Percentiles rank a stretch among this genome's conserved stretches.
Conservation (phyloP, 371 early-diverging fungal species). For the Circinella minor region DNA sequence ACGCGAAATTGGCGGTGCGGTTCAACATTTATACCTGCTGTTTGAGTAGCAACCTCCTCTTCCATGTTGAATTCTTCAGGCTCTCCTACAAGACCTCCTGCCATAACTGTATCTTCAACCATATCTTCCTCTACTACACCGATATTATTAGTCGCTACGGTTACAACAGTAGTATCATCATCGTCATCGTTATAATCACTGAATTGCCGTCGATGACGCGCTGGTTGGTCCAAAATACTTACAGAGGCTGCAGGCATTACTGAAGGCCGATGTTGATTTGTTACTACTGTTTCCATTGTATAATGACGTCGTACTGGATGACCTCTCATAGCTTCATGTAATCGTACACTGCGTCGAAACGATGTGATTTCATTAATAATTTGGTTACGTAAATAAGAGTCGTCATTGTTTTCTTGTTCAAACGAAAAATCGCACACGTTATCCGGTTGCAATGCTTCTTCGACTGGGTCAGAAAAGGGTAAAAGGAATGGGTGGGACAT, state of each 20-base stretch:
- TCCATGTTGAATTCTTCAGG: conserved; percentile 32
- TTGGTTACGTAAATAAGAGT: conserved; percentile 21
- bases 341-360: conserved; percentile 17
- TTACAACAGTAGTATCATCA: background rate
- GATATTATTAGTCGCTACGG: background rate
- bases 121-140: background rate
- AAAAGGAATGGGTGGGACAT: conserved; percentile 77
- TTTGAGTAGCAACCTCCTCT: conserved; percentile 14
- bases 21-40: conserved; percentile 20
- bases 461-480: conserved; percentile 40
- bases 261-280: background rate
- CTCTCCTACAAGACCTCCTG: conserved; percentile 32
- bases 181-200: background rate
- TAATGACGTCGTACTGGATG: background rate
- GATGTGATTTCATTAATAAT: conserved; percentile 28
- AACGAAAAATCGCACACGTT: conserved; percentile 26
- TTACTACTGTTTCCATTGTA: conserved; percentile 1
- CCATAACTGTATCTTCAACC: conserved; percentile 9
- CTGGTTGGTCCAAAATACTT: conserved; percentile 16
- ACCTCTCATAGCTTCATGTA: conserved; percentile 10
- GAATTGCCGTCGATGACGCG: background rate
- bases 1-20: conserved; percentile 19
- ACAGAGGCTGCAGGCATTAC: conserved; percentile 27
- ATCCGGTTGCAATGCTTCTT: conserved; percentile 26
- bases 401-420: conserved; percentile 22